phyloP scores from a whole-genome alignment of 2,329 filamentous ascomycete genomes.

The Purpureocillium lavendulum region DNA sequence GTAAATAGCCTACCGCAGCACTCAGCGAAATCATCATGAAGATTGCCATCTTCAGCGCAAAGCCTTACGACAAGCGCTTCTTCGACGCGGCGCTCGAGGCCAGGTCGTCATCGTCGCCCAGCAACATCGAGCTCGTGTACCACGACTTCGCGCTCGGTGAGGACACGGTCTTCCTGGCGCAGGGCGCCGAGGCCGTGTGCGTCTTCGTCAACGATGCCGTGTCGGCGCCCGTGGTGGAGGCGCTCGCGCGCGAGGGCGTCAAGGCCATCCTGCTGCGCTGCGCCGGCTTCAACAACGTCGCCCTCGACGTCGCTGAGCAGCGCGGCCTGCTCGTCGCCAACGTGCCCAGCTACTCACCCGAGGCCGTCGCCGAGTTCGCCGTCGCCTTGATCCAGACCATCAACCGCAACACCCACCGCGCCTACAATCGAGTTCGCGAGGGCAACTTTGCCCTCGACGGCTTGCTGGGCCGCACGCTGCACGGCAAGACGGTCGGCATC shows the following conservation, averaged over 20 bases:
- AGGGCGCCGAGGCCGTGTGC: constrained; percentile 49
- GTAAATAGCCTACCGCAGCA: too few species aligned
- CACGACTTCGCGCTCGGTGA: constrained; percentile 48
- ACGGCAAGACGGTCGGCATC: constrained; percentile 58
- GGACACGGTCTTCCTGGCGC: constrained; percentile 47
- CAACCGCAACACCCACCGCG: constrained; percentile 59
- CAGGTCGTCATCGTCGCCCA: too few species aligned
- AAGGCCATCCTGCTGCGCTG: constrained; percentile 56
- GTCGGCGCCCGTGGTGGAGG: constrained; percentile 38
- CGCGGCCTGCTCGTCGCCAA: constrained; percentile 55
- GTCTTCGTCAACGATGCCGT: constrained; percentile 61
- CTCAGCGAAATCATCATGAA: constrained; percentile 31
- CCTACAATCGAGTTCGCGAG: constrained; percentile 60
- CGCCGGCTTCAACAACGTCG: constrained; percentile 61
- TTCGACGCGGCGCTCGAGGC: constrained; percentile 23
- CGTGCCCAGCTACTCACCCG: constrained; percentile 60
- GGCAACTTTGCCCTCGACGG: constrained; percentile 61
- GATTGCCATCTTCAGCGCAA: constrained; percentile 48
- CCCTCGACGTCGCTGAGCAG: constrained; percentile 44
- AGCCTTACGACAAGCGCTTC: constrained; percentile 7
- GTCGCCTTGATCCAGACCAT: constrained; percentile 60
- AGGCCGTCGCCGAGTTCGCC: constrained; percentile 62
- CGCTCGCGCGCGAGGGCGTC: constrained; percentile 41
- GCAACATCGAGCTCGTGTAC: constrained; percentile 39
- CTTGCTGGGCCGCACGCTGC: constrained; percentile 50